Evolutionary conservation across 352 stramenopile genomes (phyloP), one percentile per base, ranked within the genome.

Genomic region (Pythium diclinum): DNA sequence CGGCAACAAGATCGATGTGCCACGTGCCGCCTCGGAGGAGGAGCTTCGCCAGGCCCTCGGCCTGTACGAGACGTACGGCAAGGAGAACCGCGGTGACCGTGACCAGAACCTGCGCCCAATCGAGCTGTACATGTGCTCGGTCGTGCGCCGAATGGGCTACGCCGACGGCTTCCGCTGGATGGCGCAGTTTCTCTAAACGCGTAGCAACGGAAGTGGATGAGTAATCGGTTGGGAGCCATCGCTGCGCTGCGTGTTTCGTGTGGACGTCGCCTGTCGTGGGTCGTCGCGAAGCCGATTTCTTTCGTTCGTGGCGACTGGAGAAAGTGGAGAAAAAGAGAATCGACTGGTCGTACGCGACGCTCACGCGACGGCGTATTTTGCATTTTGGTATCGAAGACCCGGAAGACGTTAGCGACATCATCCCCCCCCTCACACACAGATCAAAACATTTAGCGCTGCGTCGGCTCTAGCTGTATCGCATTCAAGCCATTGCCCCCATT

Each of bases 1-100:
- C 11, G 98, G 98, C 72, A 99, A 99, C 87, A 99, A 99, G 86
- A 99, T 99, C 76, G 98, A 99, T 77, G 92, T 99, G 71, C 89
- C 94, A 17, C 89, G 81, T 64, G 97, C 98, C 11, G 96, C 95
- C 17, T 98, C 90, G n/a, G 98, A 99, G 76, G 97, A 99, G 53
- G 97, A 99, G 78, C 87, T 99, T 32, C 97, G 97, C 68, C 92
- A 85, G 69, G 91, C 84, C 14, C 83, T 99, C 23, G 97, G 97
- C 21, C 82, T 99, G 55, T 94, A 98, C 68, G 97, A 99, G 75
- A 99, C 98, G 14, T 99, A 98, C 81, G 98, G 98, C 72, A 99
- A 99, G 82, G 97, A 99, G 56, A 82, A 87, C 56, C 83, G 88
- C 56, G 88, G 87, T 25, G 89, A 98, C 77, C 87, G 87, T 56